These are phyloP conservation scores for Aspergillus sp. DNA, from an alignment of 2,329 filamentous ascomycete genomes.

Conservation along the genomic window DNA sequence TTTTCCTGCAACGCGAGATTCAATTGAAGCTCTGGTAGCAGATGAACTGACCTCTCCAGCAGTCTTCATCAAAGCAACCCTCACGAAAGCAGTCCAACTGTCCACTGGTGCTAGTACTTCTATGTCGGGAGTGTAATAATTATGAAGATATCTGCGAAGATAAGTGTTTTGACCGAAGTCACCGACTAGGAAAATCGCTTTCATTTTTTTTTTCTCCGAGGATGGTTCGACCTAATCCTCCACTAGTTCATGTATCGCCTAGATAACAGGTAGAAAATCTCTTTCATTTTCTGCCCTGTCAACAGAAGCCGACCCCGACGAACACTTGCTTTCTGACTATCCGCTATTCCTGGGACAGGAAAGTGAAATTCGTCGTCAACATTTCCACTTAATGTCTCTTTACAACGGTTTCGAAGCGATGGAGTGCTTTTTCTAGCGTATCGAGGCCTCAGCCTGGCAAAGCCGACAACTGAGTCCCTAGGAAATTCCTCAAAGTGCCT, in stretches of 20 bases:
- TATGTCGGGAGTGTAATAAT: constrained; percentile 7
- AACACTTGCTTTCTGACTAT: constrained; percentile 13
- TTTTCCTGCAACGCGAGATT: constrained; percentile 16
- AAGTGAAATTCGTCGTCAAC: constrained; percentile 12
- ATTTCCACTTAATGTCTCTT: constrained; percentile 20
- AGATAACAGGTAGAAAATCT: constrained; percentile 16
- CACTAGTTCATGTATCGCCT: constrained; percentile 14
- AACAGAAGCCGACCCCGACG: constrained; percentile 15
- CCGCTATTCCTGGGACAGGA: constrained; percentile 17
- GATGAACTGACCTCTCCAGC: constrained; percentile 7
- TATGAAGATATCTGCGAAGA: constrained; percentile 13
- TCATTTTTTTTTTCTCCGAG: constrained; percentile 55
- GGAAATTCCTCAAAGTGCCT: constrained; percentile 17
- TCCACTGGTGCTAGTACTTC: constrained; percentile 15
- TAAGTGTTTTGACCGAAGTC: constrained; percentile 24
- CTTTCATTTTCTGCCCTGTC: constrained; percentile 9
- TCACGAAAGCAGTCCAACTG: constrained; percentile 23
- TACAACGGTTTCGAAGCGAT: constrained; percentile 17
- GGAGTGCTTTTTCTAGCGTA: constrained; percentile 19
- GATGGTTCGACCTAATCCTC: constrained; percentile 44
- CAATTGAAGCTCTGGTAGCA: constrained; percentile 6
- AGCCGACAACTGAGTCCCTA: constrained; percentile 10
- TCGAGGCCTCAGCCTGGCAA: constrained; percentile 16
- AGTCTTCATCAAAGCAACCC: constrained; percentile 14
- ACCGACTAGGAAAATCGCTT: constrained; percentile 27